phyloP scores from a whole-genome alignment of 73 alveolate genomes.

The Paraurostyla sp. region DNA sequence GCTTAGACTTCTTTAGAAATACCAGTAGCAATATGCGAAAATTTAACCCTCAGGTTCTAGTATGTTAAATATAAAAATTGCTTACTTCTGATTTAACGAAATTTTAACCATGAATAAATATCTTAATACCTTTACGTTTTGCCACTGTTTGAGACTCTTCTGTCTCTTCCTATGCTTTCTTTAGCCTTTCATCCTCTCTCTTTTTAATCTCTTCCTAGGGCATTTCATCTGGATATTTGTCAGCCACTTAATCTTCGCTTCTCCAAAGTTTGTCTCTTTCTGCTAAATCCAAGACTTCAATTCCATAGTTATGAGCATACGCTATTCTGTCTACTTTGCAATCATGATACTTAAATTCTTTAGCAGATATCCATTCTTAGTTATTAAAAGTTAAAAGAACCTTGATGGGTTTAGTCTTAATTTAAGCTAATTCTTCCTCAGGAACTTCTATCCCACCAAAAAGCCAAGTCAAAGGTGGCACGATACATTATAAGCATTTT shows the following conservation, averaged over 20 bases:
- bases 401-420: conserved; percentile 80
- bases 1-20: conserved; percentile 49
- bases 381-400: conserved; percentile 94
- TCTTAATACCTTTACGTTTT: conserved; percentile 66
- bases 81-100: conserved; percentile 34
- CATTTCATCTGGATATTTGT: conserved; percentile 71
- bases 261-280: conserved; percentile 88
- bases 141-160: conserved; percentile 77
- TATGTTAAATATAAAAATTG: neutral
- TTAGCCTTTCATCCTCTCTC: conserved; percentile 78
- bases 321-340: conserved; percentile 87
- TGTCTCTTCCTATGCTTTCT: conserved; percentile 75
- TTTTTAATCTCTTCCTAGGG: conserved; percentile 80
- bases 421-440: conserved; percentile 85
- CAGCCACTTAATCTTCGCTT: conserved; percentile 85
- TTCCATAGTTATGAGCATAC: conserved; percentile 78
- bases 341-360: conserved; percentile 91
- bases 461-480: conserved; percentile 97
- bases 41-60: conserved; percentile 11
- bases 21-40: conserved; percentile 39
- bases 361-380: conserved; percentile 95
- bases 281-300: conserved; percentile 84
- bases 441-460: conserved; percentile 94
- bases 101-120: conserved; percentile 70
- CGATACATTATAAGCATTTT: conserved; percentile 88